phyloP scores from a whole-genome alignment of 768 basidiomycete species.

The Dictyophora rubrovolvata region DNA sequence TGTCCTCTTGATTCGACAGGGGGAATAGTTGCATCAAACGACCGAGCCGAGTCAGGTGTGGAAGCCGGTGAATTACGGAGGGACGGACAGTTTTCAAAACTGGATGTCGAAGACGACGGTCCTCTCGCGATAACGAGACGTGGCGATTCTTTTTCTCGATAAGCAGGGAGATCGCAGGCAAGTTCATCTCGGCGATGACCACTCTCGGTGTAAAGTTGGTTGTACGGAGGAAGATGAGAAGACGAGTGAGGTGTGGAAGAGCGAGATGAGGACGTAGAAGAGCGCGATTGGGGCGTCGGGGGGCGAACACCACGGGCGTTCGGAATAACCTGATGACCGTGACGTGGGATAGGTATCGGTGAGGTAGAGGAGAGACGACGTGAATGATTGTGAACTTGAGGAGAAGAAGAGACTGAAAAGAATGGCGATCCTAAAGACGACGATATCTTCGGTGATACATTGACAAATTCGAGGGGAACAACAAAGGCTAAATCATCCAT shows the following conservation, averaged over 20 bases:
- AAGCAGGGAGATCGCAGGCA: slow-evolving; percentile 51
- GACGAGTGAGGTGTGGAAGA: slow-evolving; percentile 15
- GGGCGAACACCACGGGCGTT: slow-evolving; percentile 7
- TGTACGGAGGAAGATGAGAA: slow-evolving; percentile 56
- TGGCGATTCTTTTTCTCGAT: slow-evolving; percentile 18
- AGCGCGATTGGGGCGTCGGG: slow-evolving; percentile 9
- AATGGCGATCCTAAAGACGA: not conserved
- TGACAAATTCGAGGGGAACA: slow-evolving; percentile 43
- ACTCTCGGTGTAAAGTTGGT: slow-evolving; percentile 64
- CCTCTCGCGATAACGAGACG: not conserved
- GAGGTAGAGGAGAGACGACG: not conserved
- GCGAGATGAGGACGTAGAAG: not conserved
- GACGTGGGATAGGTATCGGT: not conserved
- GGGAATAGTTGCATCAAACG: not conserved
- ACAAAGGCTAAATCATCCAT: slow-evolving; percentile 24
- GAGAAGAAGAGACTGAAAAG: not conserved
- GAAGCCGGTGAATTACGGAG: not conserved
- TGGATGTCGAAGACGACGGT: not conserved
- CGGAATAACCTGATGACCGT: slow-evolving; percentile 10
- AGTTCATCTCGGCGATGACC: slow-evolving; percentile 66
- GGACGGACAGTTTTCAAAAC: not conserved
- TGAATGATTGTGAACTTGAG: not conserved
- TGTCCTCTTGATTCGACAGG: not conserved
- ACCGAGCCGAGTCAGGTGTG: not conserved
- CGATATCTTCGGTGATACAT: slow-evolving; percentile 26